These are phyloP conservation scores for Pythium scleroteichum DNA, from an alignment of 352 stramenopile genomes.

Conservation along the genomic window DNA sequence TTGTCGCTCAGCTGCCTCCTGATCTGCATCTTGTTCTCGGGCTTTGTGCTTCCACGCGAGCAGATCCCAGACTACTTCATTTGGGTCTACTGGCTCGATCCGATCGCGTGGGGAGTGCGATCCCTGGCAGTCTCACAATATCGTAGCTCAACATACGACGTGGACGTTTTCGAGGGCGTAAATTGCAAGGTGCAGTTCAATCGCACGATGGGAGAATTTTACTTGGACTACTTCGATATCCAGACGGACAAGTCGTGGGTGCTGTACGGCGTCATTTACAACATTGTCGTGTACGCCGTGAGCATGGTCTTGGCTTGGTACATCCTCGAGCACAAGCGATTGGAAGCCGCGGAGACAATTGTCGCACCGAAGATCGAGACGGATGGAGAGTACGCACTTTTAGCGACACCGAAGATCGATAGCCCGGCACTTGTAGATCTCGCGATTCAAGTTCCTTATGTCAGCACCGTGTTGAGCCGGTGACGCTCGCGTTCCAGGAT, in stretches of 20 bases:
- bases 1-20: conserved; percentile 26
- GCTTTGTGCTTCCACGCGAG: conserved; percentile 33
- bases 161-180: conserved; percentile 26
- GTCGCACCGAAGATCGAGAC: conserved; percentile 1
- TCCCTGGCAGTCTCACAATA: conserved; percentile 31
- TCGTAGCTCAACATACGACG: conserved; percentile 14
- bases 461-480: conserved; percentile 24
- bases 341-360: conserved; percentile 27
- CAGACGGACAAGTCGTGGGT: conserved; percentile 28
- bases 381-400: conserved; percentile 4
- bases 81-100: conserved; percentile 45
- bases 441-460: neutral
- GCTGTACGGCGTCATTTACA: conserved; percentile 28
- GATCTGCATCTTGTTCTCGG: conserved; percentile 37
- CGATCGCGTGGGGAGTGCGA: conserved; percentile 36
- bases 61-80: conserved; percentile 34
- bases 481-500: conserved; percentile 39
- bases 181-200: conserved; percentile 22
- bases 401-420: conserved; percentile 19
- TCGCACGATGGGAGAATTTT: conserved; percentile 31
- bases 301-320: conserved; percentile 27
- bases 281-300: conserved; percentile 28
- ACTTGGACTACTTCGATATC: conserved; percentile 30
- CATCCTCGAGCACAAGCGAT: conserved; percentile 32
- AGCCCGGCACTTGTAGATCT: neutral